Evolutionary conservation across 2,329 filamentous ascomycete species (phyloP), one percentile per base, ranked within the genome.

Genomic region (Alternaria triticina): DNA sequence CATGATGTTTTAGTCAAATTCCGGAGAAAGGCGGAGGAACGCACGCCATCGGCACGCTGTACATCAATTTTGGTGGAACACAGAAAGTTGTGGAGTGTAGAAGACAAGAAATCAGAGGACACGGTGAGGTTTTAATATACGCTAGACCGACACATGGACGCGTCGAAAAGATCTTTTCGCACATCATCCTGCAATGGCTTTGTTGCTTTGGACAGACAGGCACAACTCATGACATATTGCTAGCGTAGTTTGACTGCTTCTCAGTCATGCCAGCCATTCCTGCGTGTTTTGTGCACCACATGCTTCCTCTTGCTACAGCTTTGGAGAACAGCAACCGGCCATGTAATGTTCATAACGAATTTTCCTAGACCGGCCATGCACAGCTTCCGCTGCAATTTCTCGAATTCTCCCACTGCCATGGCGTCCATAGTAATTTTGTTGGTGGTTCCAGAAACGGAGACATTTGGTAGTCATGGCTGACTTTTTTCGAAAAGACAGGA

Each of bases 381-480:
- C 11, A 12, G 6, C 28, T 6, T 12, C 11, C 2, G 6, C 11
- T 30, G 5, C 4, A 5, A 11, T 7, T 30, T 22, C 15, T 33
- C 17, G 47, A 33, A 11, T 22, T 6, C 2, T 28, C 5, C n/a
- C n/a, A 17, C 46, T 2, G 6, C n/a, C 46, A 17, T 28, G 10
- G 11, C 6, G n/a, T 50, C 15, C 33, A 40, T 40, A 40, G 15
- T 3, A 0, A 36, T n/a, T n/a, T n/a, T n/a, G n/a, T 15, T 20
- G 6, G 17, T 44, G 0, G 0, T 20, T 4, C 43, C 43, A 1
- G 43, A 12, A 20, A 13, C 10, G 43, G 11, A 20, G 43, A 44
- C 43, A 20, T 43, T 17, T 11, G 6, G 0, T 11, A 43, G 30
- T 3, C 6, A 4, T 4, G 13, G 1, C 13, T 15, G 0, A 1